Percentiles rank a stretch among this genome's conserved stretches.
Conservation (phyloP, 169 alveolate genomes). For the Cryptosporidium meleagridis region DNA sequence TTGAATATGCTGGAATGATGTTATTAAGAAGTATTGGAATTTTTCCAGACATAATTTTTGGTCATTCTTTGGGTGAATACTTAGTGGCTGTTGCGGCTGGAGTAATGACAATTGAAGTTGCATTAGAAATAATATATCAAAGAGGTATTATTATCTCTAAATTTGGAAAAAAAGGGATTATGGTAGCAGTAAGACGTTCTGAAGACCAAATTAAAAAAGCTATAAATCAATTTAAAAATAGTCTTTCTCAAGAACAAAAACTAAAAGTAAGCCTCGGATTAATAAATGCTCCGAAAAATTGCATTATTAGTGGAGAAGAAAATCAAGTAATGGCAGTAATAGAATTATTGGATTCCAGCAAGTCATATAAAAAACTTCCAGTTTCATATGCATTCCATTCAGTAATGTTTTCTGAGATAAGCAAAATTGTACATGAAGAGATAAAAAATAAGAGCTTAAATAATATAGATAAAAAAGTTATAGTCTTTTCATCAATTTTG, state of each 20-base stretch:
- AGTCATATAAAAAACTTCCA: constrained; percentile 43
- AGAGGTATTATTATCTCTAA: constrained; percentile 73
- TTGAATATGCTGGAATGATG: constrained; percentile 46
- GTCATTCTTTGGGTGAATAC: constrained; percentile 81
- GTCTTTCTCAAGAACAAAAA: background rate
- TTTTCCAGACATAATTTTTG: constrained; percentile 77
- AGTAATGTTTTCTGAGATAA: constrained; percentile 60
- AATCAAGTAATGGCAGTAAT: constrained; percentile 76
- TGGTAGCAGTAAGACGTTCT: constrained; percentile 77
- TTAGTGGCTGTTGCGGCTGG: constrained; percentile 78
- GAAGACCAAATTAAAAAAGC: constrained; percentile 71
- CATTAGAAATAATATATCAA: constrained; percentile 56
- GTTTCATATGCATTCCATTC: constrained; percentile 80
- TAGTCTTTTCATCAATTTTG: constrained; percentile 64
- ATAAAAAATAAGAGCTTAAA: constrained; percentile 22
- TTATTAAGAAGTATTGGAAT: constrained; percentile 26
- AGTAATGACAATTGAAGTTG: constrained; percentile 75
- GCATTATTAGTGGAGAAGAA: constrained; percentile 80
- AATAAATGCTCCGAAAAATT: constrained; percentile 81
- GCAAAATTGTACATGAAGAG: constrained; percentile 4
- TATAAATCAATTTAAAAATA: constrained; percentile 1
- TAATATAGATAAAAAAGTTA: constrained; percentile 13
- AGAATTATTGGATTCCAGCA: constrained; percentile 22
- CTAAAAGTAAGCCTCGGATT: constrained; percentile 15
- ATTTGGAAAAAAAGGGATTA: constrained; percentile 57